Base-by-base conservation (phyloP, 1,284 basidiomycete genomes). In the Coniophora puteana region DNA sequence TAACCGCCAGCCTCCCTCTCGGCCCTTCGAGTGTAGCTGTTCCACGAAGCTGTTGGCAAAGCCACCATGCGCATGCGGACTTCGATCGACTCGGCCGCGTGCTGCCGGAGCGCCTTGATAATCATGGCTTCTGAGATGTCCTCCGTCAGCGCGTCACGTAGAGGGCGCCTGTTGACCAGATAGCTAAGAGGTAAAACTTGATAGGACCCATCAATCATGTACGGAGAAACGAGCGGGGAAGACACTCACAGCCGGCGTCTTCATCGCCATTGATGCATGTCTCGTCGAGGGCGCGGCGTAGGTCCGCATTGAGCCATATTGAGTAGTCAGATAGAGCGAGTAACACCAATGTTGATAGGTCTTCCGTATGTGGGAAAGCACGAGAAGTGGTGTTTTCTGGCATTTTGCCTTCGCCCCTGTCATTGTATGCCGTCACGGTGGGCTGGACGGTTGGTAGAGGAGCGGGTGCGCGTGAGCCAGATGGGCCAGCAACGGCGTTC, bases 311-410 rank as follows among this genome's bases (percentile, higher is more conserved):
- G 2, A 58, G 52, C 80, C 80, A 86, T 5, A 86, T 54, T 6
- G 71, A 67, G 57, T 83, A 72, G 51, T 85, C 75, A 5, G 83
- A 82, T n/a, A 87, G 61, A 0, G 82, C 69, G 5, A 87, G 71
- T 13, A 63, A 64, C 22, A 83, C 45, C 17, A 84, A 62, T 4
- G 58, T 54, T 3, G 66, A 67, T 33, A 72, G 68, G 45, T 81
- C 79, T 35, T 70, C n/a, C n/a, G n/a, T n/a, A n/a, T n/a, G n/a
- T n/a, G n/a, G n/a, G n/a, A n/a, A n/a, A n/a, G n/a, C n/a, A n/a
- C n/a, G n/a, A n/a, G n/a, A n/a, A n/a, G n/a, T n/a, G n/a, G n/a
- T n/a, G n/a, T n/a, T n/a, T n/a, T n/a, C n/a, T n/a, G n/a, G n/a
- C n/a, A n/a, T n/a, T n/a, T n/a, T n/a, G n/a, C n/a, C n/a, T n/a